A percentile compares a stretch with the other conserved stretches of the same genome.
Conservation (phyloP, 2,329 filamentous ascomycete genomes). For the Calonectria pauciramosa region DNA sequence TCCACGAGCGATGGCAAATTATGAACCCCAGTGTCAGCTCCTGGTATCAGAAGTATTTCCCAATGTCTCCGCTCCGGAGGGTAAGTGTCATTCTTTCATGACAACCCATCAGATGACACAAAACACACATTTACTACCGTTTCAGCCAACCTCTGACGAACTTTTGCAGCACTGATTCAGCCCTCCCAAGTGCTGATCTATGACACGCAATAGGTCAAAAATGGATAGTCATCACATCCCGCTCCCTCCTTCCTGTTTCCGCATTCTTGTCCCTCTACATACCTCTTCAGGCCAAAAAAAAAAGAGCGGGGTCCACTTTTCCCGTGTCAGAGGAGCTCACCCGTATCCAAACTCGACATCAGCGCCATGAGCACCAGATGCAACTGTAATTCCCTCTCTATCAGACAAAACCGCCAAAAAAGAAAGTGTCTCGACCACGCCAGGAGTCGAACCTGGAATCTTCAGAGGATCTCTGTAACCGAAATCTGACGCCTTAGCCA, state of each 20-base stretch:
- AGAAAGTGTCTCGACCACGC: constrained; percentile 3
- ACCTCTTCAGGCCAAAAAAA: neutral
- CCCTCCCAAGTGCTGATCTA: neutral
- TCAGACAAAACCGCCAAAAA: neutral
- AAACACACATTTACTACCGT: neutral
- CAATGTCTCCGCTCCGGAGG: no score
- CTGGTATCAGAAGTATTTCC: no score
- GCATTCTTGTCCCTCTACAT: neutral
- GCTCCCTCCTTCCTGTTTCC: neutral
- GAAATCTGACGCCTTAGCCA: constrained; percentile 55
- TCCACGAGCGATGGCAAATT: neutral
- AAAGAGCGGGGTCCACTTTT: neutral
- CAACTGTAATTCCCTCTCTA: no score
- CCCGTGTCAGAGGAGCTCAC: neutral
- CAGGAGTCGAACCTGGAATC: constrained; percentile 12
- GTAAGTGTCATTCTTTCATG: no score
- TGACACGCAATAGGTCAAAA: neutral
- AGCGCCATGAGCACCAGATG: no score
- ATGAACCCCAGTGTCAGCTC: neutral
- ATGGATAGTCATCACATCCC: neutral
- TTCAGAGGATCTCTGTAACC: constrained; percentile 44
- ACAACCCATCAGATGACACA: no score
- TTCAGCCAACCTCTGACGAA: neutral
- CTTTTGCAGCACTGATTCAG: neutral
- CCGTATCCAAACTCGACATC: neutral